A percentile compares a stretch with the other conserved stretches of the same genome.
Evolutionary conservation across 148 eudicot genomes (phyloP).

Genomic region (Vaccinium myrtillus): DNA sequence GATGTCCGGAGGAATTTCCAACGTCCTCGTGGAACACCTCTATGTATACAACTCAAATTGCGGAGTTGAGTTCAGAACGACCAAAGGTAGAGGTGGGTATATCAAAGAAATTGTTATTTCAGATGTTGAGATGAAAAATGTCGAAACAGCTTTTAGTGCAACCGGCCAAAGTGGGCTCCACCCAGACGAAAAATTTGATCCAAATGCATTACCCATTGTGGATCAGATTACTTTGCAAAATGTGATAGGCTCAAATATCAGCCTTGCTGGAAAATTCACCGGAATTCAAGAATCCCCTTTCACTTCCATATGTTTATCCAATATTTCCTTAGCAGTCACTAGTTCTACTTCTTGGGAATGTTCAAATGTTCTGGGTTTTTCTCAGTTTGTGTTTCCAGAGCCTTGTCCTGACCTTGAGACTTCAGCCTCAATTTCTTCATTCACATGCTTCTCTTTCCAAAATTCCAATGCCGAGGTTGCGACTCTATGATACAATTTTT

Average conservation of each 20-base stretch:
- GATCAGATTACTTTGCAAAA: slow-evolving; percentile 30
- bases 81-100: slow-evolving; percentile 50
- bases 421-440: slow-evolving; percentile 16
- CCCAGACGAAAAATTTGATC: slow-evolving; percentile 46
- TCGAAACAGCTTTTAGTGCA: slow-evolving; percentile 40
- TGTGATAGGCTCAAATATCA: slow-evolving; percentile 35
- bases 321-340: slow-evolving; percentile 35
- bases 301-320: slow-evolving; percentile 27
- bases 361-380: slow-evolving; percentile 44
- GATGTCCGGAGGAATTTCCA: slow-evolving; percentile 57
- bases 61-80: slow-evolving; percentile 46
- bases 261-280: slow-evolving; percentile 41
- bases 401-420: slow-evolving; percentile 45
- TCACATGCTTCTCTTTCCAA: slow-evolving; percentile 23
- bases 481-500: slow-evolving; percentile 18
- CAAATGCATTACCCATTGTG: slow-evolving; percentile 35
- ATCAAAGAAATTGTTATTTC: slow-evolving; percentile 33
- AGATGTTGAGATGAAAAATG: slow-evolving; percentile 30
- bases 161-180: slow-evolving; percentile 38
- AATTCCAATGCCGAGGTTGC: slow-evolving; percentile 28
- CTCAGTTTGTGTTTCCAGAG: slow-evolving; percentile 37
- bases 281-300: slow-evolving; percentile 49
- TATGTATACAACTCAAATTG: slow-evolving; percentile 30
- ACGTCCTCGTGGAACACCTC: slow-evolving; percentile 30
- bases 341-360: slow-evolving; percentile 41